Conservation (phyloP, 2,329 filamentous ascomycete species). For the Neurospora crassa region DNA sequence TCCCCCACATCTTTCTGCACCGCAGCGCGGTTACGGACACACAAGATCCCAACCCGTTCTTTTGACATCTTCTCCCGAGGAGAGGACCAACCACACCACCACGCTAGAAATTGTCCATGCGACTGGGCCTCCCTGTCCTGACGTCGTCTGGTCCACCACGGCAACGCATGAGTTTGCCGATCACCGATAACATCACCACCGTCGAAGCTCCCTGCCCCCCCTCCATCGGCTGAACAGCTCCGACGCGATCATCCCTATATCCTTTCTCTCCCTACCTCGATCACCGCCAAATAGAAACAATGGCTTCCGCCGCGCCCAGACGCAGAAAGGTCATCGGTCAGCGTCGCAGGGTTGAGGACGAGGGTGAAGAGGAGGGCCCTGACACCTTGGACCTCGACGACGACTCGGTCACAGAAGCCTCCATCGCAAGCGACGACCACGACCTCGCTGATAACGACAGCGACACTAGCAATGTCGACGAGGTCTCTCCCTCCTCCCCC, state of each 20-base stretch:
- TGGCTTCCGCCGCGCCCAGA: constrained; percentile 31
- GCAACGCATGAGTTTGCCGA: constrained; percentile 14
- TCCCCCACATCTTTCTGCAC: neutral
- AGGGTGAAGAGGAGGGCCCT: constrained; percentile 57
- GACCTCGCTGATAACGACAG: constrained; percentile 47
- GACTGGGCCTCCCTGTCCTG: constrained; percentile 1
- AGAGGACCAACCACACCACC: constrained; percentile 4
- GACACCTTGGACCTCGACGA: constrained; percentile 51
- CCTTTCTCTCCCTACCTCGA: constrained; percentile 5
- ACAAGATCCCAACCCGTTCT: constrained; percentile 1
- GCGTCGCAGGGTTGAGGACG: constrained; percentile 59
- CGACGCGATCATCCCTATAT: constrained; percentile 2
- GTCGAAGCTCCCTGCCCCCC: constrained; percentile 14
- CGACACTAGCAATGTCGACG: constrained; percentile 54
- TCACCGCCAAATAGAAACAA: constrained; percentile 11
- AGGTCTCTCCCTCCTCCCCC: constrained; percentile 41
- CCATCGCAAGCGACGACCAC: constrained; percentile 51
- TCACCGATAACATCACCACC: constrained; percentile 9
- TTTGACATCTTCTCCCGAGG: constrained; percentile 2
- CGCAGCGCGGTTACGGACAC: constrained; percentile 2
- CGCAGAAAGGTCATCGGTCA: constrained; percentile 58
- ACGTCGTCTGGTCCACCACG: constrained; percentile 6
- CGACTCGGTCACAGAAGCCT: constrained; percentile 57
- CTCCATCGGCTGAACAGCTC: constrained; percentile 8
- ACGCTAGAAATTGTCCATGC: constrained; percentile 2